phyloP scores from a whole-genome alignment of 139 green algal genomes.

The Zygnema cylindricum region DNA sequence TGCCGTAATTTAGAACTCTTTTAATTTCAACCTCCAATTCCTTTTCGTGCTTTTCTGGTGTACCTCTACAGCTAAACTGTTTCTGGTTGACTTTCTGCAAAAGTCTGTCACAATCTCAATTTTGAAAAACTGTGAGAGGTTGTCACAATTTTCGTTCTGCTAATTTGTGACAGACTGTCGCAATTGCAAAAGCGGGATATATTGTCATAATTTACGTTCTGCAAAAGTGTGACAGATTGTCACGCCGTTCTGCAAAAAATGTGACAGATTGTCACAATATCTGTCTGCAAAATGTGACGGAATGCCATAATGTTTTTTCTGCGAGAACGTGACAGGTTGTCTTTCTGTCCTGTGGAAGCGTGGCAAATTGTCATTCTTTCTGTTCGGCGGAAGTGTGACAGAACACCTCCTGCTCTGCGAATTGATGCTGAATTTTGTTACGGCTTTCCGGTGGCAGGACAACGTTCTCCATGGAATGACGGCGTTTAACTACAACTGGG shows the following conservation, averaged over 20 bases:
- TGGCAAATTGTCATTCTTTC: neutral
- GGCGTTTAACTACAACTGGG: constrained; percentile 19
- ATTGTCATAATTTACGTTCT: too few species aligned
- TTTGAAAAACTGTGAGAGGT: neutral
- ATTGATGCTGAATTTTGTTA: neutral
- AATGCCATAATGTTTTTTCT: neutral
- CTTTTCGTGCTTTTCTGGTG: neutral
- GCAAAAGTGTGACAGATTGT: too few species aligned
- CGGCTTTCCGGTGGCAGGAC: neutral
- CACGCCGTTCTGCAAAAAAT: too few species aligned
- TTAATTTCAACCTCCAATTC: neutral
- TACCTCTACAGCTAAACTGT: neutral
- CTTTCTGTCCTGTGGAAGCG: neutral
- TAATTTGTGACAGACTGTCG: too few species aligned
- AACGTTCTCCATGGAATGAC: constrained; percentile 6
- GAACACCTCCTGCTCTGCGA: neutral
- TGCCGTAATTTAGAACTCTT: neutral
- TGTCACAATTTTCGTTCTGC: too few species aligned
- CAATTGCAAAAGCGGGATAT: too few species aligned
- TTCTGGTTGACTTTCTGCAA: neutral
- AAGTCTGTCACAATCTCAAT: neutral
- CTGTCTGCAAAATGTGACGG: neutral
- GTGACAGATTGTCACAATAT: neutral
- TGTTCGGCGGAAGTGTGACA: neutral
- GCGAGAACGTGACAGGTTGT: neutral